Evolutionary conservation across 768 basidiomycete genomes (phyloP), one percentile per base, ranked within the genome.

Genomic region (Tricholoma flavovirens): DNA sequence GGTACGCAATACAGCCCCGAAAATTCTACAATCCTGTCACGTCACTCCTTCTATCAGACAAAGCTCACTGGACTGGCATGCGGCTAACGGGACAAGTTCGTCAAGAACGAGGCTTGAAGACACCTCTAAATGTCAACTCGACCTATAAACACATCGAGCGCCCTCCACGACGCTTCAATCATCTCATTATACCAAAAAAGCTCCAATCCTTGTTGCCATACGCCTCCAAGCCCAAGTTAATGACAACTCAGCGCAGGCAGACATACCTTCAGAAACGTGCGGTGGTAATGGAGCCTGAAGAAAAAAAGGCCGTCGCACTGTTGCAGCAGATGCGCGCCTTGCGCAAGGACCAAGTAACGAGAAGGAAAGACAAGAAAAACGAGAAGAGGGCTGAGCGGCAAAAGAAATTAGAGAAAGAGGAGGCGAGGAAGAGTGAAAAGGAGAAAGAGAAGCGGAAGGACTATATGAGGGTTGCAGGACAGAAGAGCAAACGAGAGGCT

Each of bases 1-100:
- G 97, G 97, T 95, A 95, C 71, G 87, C 93, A 21, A 86, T 99
- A 54, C 86, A 94, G 68, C 96, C 97, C 5, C 84, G 94, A 60
- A 90, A 92, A 70, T 94, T 90, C 73, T 99, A 98, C 77, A 98
- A 95, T 69, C 91, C 97, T 1, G 93, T 98, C 60, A 94, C 92
- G 0, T 95, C 93, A 1, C 78, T 98, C 3, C 79, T 99, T 0
- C 76, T 95, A 8, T 83, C 87, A 14, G 81, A 92, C 71, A 94
- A 96, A 69, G 71, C 74, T n/a, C 70, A 68, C 19, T 99, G 97
- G 97, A 73, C 78, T 15, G 96, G 95, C 1, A 99, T 98, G 97
- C 87, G 97, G 30, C 78, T 98, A 32, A 98, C 94, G 1, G 95
- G 97, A 45, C 86, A 93, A 71, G 84, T 99, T 30, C 82, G 97